Base-by-base conservation (phyloP, 768 basidiomycete genomes). In the Mycena amicta region DNA sequence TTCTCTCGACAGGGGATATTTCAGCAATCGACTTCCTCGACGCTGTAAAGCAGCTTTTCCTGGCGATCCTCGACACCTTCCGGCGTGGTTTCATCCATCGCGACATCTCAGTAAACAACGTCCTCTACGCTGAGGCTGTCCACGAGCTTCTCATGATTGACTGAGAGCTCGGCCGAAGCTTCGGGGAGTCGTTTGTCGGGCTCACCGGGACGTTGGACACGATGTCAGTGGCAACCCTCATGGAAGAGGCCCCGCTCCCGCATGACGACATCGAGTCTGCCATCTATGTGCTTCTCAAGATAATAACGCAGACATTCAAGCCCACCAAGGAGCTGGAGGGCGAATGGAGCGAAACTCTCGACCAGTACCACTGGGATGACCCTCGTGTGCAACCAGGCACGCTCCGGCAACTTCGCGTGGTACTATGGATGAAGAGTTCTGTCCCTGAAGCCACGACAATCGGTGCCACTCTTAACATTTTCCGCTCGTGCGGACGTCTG, bases 211-310 rank as follows among this genome's bases (percentile, higher is more conserved):
- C 53, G 27, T 55, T 59, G 39, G 53, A 59, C 58, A 55, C 53
- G n/a, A 59, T 59, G 58, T 50, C 58, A 13, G 49, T 45, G 23
- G 47, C 39, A 16, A 54, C 43, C 40, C 58, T 59, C 49, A 5
- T 1, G 30, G 31, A 11, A 5, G 15, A 1, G 2, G 41, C 40
- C 49, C 58, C 50, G 40, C 58, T 59, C 47, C 58, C 58, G 53
- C 58, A 59, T 40, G 58, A 59, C 31, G 58, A 59, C 58, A 50
- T 59, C 30, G 58, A 59, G 49, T 55, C 58, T 12, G 58, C 53
- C 5, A 39, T 45, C 39, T 59, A 59, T 39, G 58, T 59, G 13
- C 49, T 59, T 31, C 58, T 59, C 58, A 59, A 59, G 53, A 39
- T 39, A 23, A 29, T 59, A 8, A 59, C 58, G 1, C 53, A 51